A percentile compares a stretch with the other conserved stretches of the same genome.
Evolutionary conservation across 345 rosid genomes (phyloP).

Genomic region (Adansonia digitata): DNA sequence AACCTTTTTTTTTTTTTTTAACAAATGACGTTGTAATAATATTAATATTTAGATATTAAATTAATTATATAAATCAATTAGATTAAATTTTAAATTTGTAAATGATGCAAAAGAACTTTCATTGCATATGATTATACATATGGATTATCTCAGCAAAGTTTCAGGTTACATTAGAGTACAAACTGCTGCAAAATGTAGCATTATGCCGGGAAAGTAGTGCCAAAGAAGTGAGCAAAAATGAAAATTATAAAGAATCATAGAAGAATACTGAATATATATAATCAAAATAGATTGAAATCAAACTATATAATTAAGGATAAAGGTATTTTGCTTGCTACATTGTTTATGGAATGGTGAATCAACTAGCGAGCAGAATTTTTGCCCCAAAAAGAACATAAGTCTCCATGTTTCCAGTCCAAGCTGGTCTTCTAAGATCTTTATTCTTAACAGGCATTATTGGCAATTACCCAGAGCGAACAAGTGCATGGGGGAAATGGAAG

Average conservation of each 20-base stretch:
- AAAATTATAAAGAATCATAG: no score
- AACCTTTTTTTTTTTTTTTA: no score
- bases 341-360: neutral
- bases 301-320: neutral
- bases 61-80: no score
- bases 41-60: no score
- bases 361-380: no score
- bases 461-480: neutral
- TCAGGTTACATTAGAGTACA: neutral
- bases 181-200: no score
- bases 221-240: no score
- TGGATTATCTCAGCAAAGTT: neutral
- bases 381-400: no score
- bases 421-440: neutral
- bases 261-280: neutral
- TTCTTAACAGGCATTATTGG: conserved; percentile 2
- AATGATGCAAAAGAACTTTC: neutral
- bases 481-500: neutral
- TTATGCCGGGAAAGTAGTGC: no score
- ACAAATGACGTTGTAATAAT: no score
- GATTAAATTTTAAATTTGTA: no score
- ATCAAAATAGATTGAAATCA: neutral
- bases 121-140: neutral
- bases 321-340: neutral
- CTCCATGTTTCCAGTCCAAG: neutral